Evolutionary conservation across 2,329 filamentous ascomycete genomes (phyloP).

Genomic region (Exophiala spinifera): DNA sequence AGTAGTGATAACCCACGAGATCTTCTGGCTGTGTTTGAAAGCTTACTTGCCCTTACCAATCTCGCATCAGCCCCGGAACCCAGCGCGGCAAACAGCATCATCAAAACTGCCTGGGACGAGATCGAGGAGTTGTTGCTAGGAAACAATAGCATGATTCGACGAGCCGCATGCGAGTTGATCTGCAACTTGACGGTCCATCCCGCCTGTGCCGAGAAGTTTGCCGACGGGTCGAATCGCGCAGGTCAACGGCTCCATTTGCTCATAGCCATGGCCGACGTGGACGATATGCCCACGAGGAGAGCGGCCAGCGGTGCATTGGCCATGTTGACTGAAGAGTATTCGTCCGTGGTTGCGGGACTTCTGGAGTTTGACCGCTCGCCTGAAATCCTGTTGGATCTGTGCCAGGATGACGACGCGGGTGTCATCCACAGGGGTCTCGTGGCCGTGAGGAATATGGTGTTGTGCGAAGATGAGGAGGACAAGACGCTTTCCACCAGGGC

Average conservation of each 20-base stretch:
- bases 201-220: slow-evolving; percentile 45
- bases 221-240: slow-evolving; percentile 60
- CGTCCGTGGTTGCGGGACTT: slow-evolving; percentile 64
- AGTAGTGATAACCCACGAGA: slow-evolving; percentile 58
- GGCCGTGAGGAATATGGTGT: slow-evolving; percentile 69
- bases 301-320: slow-evolving; percentile 88
- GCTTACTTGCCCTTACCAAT: slow-evolving; percentile 88
- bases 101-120: slow-evolving; percentile 68
- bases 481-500: slow-evolving; percentile 59
- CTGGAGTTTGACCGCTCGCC: slow-evolving; percentile 59
- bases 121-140: slow-evolving; percentile 82
- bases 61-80: slow-evolving; percentile 64
- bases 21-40: slow-evolving; percentile 84
- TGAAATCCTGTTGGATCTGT: slow-evolving; percentile 75
- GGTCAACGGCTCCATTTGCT: slow-evolving; percentile 76
- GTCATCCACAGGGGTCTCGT: slow-evolving; percentile 67
- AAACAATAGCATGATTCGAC: slow-evolving; percentile 70
- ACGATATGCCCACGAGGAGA: slow-evolving; percentile 73
- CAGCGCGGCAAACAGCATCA: slow-evolving; percentile 63
- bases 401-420: slow-evolving; percentile 61
- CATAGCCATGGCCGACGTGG: slow-evolving; percentile 80
- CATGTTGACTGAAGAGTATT: slow-evolving; percentile 74
- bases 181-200: slow-evolving; percentile 70
- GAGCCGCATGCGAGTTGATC: slow-evolving; percentile 81
- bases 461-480: slow-evolving; percentile 63